Evolutionary conservation across 805 yeast species (phyloP).

Genomic region (Hanseniaspora pseudoguilliermondii): DNA sequence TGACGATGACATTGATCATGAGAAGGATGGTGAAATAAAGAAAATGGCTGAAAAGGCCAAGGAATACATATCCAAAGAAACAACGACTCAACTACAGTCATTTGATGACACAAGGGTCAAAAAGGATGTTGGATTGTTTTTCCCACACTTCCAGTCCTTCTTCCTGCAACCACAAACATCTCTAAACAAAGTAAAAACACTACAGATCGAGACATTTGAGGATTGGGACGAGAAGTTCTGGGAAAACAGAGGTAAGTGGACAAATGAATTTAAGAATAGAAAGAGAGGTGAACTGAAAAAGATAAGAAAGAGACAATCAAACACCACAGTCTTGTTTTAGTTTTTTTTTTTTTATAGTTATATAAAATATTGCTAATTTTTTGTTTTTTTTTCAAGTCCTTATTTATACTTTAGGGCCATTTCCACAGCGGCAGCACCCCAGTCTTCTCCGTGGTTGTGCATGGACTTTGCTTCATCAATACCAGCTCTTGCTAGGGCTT

Average conservation of each 20-base stretch:
- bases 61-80: slow-evolving; percentile 16
- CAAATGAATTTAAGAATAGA: slow-evolving; percentile 59
- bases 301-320: slow-evolving; percentile 32
- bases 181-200: slow-evolving; percentile 39
- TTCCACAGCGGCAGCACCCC: slow-evolving; percentile 99
- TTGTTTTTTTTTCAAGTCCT: too few relatives aligned
- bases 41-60: slow-evolving; percentile 19
- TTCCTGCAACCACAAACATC: slow-evolving; percentile 78
- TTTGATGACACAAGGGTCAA: slow-evolving; percentile 15
- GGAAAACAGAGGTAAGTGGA: slow-evolving; percentile 70
- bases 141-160: slow-evolving; percentile 75
- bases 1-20: slow-evolving; percentile 39
- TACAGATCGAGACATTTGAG: slow-evolving; percentile 26
- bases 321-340: slow-evolving; percentile 11
- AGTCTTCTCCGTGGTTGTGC: slow-evolving; percentile 96
- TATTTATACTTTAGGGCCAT: slow-evolving; percentile 47
- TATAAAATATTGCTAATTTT: too few relatives aligned
- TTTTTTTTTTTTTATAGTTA: neutral
- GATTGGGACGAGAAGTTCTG: slow-evolving; percentile 69
- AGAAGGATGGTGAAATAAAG: slow-evolving; percentile 20
- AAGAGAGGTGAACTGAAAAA: slow-evolving; percentile 61
- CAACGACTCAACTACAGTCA: neutral
- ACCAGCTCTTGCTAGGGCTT: slow-evolving; percentile 89
- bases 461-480: slow-evolving; percentile 45
- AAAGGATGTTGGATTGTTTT: slow-evolving; percentile 46